These are phyloP conservation scores for Glycyrrhiza uralensis DNA, from an alignment of 306 rosid genomes.

Conservation along the genomic window DNA sequence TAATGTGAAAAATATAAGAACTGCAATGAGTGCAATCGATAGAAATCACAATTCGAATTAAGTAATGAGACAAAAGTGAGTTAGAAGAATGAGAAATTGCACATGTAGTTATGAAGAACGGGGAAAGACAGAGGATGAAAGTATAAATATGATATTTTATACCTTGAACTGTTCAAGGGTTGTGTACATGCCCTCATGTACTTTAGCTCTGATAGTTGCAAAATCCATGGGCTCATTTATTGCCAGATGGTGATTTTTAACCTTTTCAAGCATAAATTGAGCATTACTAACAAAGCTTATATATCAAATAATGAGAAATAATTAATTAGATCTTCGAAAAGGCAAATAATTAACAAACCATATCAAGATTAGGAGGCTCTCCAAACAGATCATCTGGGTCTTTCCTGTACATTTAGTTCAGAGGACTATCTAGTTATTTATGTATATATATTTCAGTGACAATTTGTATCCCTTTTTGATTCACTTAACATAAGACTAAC, in stretches of 20 bases:
- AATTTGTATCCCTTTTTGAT: neutral
- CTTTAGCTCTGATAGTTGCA: conserved; percentile 23
- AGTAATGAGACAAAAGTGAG: too few relatives aligned
- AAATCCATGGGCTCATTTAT: conserved; percentile 22
- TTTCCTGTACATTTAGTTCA: conserved; percentile 13
- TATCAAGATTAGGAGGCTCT: neutral
- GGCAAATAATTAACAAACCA: neutral
- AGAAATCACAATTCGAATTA: too few relatives aligned
- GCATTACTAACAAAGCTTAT: neutral
- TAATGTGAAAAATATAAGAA: too few relatives aligned
- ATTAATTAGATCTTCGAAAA: neutral
- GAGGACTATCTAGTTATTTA: neutral
- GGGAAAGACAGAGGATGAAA: neutral
- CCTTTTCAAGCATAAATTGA: neutral
- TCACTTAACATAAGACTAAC: neutral
- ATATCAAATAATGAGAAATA: neutral
- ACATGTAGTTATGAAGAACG: neutral
- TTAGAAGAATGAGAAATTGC: neutral
- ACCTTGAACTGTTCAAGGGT: conserved; percentile 10
- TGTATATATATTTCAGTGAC: neutral
- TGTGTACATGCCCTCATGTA: conserved; percentile 2
- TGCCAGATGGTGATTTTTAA: neutral
- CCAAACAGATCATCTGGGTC: neutral
- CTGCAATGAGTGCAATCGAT: too few relatives aligned
- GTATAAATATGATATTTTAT: neutral